Conservation (phyloP, 371 early-diverging fungal genomes). For the Mortierella sp. region DNA sequence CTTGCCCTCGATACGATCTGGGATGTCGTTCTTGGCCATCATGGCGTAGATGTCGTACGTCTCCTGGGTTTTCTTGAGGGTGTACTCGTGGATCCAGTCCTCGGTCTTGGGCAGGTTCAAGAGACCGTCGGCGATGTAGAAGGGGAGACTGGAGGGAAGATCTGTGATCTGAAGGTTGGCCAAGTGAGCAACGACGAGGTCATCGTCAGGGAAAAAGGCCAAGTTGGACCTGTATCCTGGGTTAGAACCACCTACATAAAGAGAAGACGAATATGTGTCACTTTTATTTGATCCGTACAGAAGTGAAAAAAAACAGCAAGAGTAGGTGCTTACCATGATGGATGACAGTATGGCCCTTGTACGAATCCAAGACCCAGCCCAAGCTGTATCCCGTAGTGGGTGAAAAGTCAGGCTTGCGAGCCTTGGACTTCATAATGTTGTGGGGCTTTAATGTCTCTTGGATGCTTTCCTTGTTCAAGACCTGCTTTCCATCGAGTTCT, state of each 20-base stretch:
- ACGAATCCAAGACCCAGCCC: conserved; percentile 15
- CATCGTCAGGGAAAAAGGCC: conserved; percentile 19
- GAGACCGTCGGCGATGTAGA: conserved; percentile 23
- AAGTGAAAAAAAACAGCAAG: not conserved
- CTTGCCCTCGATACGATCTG: conserved; percentile 12
- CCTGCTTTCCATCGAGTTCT: conserved; percentile 24
- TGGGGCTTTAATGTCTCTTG: conserved; percentile 17
- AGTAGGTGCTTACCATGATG: conserved; percentile 16
- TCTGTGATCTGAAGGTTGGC: conserved; percentile 2
- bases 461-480: conserved; percentile 25
- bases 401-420: conserved; percentile 10
- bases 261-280: not conserved
- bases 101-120: conserved; percentile 11
- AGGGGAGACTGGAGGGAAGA: not conserved
- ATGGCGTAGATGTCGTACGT: not conserved
- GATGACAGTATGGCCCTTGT: conserved; percentile 25
- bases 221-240: conserved; percentile 8
- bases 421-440: not conserved
- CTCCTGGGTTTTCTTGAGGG: conserved; percentile 7
- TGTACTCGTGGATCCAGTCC: conserved; percentile 15
- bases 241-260: conserved; percentile 16
- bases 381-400: conserved; percentile 8
- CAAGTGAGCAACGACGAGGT: conserved; percentile 20
- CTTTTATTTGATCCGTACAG: not conserved
- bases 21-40: conserved; percentile 1